Evolutionary conservation across 768 basidiomycete genomes (phyloP).

Genomic region (Rhodosporidiobolus sp.): DNA sequence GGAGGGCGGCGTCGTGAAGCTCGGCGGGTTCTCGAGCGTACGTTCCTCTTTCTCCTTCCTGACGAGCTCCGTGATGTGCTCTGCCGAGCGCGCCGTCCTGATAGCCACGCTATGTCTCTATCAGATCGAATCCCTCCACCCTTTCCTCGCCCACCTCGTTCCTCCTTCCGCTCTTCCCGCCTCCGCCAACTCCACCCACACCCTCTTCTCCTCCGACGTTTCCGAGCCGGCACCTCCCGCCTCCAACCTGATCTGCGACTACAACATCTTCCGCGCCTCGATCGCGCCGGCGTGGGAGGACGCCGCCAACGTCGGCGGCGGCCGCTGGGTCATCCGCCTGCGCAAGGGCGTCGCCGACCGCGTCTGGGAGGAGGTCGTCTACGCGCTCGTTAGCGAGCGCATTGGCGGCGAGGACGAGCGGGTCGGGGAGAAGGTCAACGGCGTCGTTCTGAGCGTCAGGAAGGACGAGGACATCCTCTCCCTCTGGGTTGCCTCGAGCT

Average conservation of each 20-base stretch:
- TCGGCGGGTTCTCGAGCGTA: slow-evolving; percentile 40
- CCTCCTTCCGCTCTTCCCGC: slow-evolving; percentile 78
- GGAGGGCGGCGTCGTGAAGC: slow-evolving; percentile 39
- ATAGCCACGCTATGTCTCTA: neutral
- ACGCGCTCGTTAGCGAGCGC: slow-evolving; percentile 36
- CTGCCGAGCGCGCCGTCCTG: no score
- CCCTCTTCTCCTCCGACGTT: slow-evolving; percentile 25
- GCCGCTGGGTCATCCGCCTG: slow-evolving; percentile 92
- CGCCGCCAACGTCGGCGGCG: slow-evolving; percentile 77
- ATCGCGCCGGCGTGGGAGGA: slow-evolving; percentile 96
- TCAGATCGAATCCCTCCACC: slow-evolving; percentile 93
- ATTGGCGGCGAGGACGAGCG: slow-evolving; percentile 27
- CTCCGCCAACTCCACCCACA: slow-evolving; percentile 46
- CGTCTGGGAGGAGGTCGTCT: slow-evolving; percentile 75
- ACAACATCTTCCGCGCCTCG: slow-evolving; percentile 81
- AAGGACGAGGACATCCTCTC: slow-evolving; percentile 91
- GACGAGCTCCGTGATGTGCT: neutral
- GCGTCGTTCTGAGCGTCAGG: slow-evolving; percentile 89
- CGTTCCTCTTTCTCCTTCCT: neutral
- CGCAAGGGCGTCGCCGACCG: slow-evolving; percentile 86
- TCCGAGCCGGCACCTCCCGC: slow-evolving; percentile 10
- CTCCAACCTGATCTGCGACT: slow-evolving; percentile 58
- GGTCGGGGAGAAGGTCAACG: slow-evolving; percentile 64
- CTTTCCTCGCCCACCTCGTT: slow-evolving; percentile 83
- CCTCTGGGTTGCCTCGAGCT: slow-evolving; percentile 84